Conservation (phyloP, 495 filamentous ascomycete species). For the Podospora tetraspora region DNA sequence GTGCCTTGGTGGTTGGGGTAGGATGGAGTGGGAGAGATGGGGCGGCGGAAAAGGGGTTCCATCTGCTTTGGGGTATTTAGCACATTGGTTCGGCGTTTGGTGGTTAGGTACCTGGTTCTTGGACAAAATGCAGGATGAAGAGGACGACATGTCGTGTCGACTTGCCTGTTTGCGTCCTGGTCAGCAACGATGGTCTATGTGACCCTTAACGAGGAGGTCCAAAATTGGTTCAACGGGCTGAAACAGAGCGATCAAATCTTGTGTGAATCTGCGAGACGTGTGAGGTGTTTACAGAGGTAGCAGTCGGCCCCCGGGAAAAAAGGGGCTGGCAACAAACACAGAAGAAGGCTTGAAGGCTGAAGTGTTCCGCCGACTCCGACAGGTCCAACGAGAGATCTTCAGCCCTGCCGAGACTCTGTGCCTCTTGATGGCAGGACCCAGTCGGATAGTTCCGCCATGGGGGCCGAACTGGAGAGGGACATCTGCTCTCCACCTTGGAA, state of each 20-base stretch:
- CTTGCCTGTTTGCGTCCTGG: not conserved
- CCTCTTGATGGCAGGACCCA: not conserved
- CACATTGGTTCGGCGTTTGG: not conserved
- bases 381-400: not conserved
- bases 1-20: not conserved
- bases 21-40: not conserved
- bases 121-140: not conserved
- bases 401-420: not conserved
- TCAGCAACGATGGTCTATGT: not conserved
- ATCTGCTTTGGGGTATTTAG: not conserved
- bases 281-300: not conserved
- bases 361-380: not conserved
- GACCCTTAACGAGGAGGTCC: not conserved
- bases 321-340: not conserved
- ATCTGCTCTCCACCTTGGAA: not conserved
- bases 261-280: conserved; percentile 4
- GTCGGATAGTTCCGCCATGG: not conserved
- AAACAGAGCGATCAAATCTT: not conserved
- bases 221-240: not conserved
- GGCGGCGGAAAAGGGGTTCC: no score
- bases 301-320: not conserved
- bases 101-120: not conserved
- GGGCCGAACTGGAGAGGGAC: not conserved
- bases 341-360: not conserved
- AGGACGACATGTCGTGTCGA: not conserved